Percentiles rank a stretch among this genome's conserved stretches.
phyloP scores from a whole-genome alignment of 306 rosid species.

The Sphenostylis stenocarpa region DNA sequence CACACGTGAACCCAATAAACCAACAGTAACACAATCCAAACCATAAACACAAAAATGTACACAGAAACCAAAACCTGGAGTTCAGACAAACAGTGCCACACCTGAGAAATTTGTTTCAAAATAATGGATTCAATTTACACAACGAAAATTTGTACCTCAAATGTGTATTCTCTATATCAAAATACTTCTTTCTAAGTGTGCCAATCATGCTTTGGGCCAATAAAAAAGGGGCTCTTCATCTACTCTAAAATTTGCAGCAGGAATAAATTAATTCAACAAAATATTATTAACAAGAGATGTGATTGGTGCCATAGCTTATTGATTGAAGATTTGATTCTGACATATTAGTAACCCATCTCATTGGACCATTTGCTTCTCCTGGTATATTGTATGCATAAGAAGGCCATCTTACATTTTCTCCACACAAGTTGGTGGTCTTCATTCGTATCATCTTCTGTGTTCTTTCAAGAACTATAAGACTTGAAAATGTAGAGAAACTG shows the following conservation, averaged over 20 bases:
- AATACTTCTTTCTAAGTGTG: neutral
- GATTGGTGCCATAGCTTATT: constrained; percentile 79
- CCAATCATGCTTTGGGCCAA: too few relatives aligned
- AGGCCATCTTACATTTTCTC: constrained; percentile 61
- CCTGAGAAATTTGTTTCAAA: neutral
- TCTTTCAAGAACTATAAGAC: constrained; percentile 80
- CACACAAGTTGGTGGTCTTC: constrained; percentile 44
- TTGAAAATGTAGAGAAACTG: constrained; percentile 88
- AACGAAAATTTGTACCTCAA: neutral
- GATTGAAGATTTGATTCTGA: constrained; percentile 64
- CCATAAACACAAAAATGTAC: neutral
- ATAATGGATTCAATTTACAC: neutral
- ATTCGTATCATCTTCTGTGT: constrained; percentile 60
- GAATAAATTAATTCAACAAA: neutral
- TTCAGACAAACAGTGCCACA: neutral
- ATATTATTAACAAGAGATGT: constrained; percentile 52
- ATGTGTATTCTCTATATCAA: neutral
- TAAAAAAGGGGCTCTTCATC: neutral
- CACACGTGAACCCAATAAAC: too few relatives aligned
- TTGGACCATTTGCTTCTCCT: constrained; percentile 68
- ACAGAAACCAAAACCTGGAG: constrained; percentile 3
- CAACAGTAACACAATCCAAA: neutral
- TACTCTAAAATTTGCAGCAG: neutral
- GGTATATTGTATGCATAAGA: constrained; percentile 76
- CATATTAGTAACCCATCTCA: constrained; percentile 74